Evolutionary conservation across 164 flowering plant genomes (phyloP).

Genomic region (Vitis labrusca): DNA sequence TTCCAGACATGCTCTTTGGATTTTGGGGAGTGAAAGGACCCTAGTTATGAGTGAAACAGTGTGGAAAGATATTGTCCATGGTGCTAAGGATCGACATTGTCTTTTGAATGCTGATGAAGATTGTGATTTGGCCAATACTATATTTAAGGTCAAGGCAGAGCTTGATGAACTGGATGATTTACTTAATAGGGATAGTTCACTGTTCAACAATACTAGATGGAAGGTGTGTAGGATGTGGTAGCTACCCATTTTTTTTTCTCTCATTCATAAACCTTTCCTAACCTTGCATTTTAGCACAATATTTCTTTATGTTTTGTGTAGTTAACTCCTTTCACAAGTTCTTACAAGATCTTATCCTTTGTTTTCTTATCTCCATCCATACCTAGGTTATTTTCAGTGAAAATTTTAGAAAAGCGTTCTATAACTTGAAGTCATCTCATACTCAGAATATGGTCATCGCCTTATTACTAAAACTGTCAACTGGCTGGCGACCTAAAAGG

Average conservation of each 20-base stretch:
- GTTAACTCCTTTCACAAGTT: no score
- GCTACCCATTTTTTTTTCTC: no score
- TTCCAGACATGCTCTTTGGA: constrained; percentile 33
- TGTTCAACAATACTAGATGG: constrained; percentile 23
- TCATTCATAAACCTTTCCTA: no score
- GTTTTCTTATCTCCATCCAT: background rate
- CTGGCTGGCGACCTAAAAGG: constrained; percentile 39
- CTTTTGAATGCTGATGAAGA: no score
- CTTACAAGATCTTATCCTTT: background rate
- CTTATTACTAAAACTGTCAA: constrained; percentile 33
- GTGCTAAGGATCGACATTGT: no score
- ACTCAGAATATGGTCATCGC: constrained; percentile 23
- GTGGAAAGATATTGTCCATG: no score
- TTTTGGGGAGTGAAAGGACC: constrained; percentile 30
- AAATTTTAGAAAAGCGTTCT: constrained; percentile 17
- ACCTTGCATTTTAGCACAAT: no score
- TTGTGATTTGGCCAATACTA: no score
- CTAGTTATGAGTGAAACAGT: constrained; percentile 23
- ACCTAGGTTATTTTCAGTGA: constrained; percentile 37
- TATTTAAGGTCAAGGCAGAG: constrained; percentile 15
- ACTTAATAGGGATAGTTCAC: constrained; percentile 14
- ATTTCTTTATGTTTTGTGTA: no score
- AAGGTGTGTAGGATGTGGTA: constrained; percentile 14
- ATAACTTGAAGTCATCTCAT: background rate
- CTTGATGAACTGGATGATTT: constrained; percentile 14